Evolutionary conservation across 208 protist genomes (phyloP).

Genomic region (Balamuthia mandrillaris): DNA sequence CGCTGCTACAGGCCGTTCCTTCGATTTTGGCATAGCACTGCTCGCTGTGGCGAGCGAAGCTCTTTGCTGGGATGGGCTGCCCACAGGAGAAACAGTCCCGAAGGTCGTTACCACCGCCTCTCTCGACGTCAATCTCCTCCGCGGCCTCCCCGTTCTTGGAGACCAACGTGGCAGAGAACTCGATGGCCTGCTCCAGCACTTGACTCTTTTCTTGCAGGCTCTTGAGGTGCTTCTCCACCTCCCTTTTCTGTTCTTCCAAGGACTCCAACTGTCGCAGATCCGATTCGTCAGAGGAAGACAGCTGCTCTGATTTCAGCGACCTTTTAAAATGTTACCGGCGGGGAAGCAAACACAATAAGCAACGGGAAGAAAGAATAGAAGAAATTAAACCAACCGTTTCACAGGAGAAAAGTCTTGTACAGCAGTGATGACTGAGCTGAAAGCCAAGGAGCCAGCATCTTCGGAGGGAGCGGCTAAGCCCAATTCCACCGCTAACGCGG

Average conservation of each 20-base stretch:
- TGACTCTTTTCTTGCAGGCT: background rate
- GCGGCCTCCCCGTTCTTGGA: too few species aligned
- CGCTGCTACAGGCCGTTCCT: background rate
- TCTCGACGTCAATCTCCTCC: too few species aligned
- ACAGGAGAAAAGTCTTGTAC: background rate
- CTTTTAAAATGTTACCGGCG: background rate
- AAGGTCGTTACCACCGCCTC: background rate
- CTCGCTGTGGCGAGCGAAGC: background rate
- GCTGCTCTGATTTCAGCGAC: background rate
- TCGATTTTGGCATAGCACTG: background rate
- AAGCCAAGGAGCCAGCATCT: background rate
- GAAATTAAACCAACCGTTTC: background rate
- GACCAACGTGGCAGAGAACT: background rate
- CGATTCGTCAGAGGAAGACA: background rate
- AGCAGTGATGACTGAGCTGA: background rate
- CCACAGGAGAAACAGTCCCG: background rate
- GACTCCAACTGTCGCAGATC: background rate
- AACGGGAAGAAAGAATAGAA: background rate
- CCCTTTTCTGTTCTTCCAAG: background rate
- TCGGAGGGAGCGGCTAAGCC: background rate
- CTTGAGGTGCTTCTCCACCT: background rate
- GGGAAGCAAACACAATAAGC: background rate
- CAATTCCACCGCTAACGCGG: background rate
- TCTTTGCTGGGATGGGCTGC: background rate
- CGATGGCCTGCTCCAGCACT: background rate